Base-by-base conservation (phyloP, 495 filamentous ascomycete species). In the Parachaetomium inaequale region DNA sequence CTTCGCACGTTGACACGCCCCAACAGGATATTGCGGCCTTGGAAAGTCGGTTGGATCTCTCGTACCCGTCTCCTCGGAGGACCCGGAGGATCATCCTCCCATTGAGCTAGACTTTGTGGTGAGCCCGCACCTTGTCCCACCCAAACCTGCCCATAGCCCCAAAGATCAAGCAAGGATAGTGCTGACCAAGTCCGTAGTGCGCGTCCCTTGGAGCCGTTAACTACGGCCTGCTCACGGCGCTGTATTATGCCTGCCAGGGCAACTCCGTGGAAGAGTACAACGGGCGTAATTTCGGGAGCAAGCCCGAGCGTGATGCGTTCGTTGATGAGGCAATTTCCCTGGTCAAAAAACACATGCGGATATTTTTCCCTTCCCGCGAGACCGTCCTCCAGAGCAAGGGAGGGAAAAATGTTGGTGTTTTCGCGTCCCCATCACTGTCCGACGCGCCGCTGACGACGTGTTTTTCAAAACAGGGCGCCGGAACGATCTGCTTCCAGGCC, bases 301-400 rank as follows among this genome's bases (percentile, higher is more conserved):
- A 66, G 55, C 61, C 60, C 32, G 78, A 72, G 65, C 72, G 26
- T 68, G 79, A 74, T 36, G 17, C 59, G 5, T 55, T 62, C 3
- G 50, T 56, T 19, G 68, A 69, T 31, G 74, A 62, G 19, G 73
- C 72, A 23, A 63, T 63, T 4, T 66, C 66, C 6, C 63, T 59
- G 7, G 70, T 92, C 38, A 74, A 52, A 0, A 21, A 77, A 34
- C 74, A 78, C 23, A 84, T 93, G 64, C 83, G 85, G 0, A 80
- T 97, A 4, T 96, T 92, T 68, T 98, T 93, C 65, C 95, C 94
- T 0, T 92, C 89, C 0, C 69, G 81, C 1, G 76, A 88, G 1
- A 96, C 93, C 1, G 90, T 96, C 3, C 62, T 64, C 4, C 63
- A 66, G 7, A 91, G 89, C 50, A 85, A 75, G 38, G 86, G 84